Conservation (phyloP, 2,329 filamentous ascomycete genomes). For the Myriosclerotinia scirpicola region DNA sequence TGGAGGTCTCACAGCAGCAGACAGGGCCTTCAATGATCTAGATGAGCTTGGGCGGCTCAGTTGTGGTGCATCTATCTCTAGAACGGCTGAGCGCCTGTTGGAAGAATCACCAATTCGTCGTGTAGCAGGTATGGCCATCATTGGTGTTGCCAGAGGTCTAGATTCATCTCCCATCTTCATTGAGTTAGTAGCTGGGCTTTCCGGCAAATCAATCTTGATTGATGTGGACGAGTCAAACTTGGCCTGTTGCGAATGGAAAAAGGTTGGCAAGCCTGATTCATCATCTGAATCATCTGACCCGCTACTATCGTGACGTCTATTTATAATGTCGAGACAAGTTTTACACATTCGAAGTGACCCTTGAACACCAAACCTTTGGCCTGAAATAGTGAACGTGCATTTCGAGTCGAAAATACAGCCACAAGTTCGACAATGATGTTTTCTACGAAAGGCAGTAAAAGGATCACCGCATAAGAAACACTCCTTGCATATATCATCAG, state of each 20-base stretch:
- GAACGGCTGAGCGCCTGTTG: slow-evolving; percentile 80
- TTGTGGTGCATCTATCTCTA: slow-evolving; percentile 85
- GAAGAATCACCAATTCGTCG: slow-evolving; percentile 69
- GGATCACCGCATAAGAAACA: slow-evolving; percentile 89
- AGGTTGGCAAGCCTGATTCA: slow-evolving; percentile 64
- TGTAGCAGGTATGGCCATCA: slow-evolving; percentile 70
- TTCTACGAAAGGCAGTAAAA: slow-evolving; percentile 91
- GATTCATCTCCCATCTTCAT: slow-evolving; percentile 44
- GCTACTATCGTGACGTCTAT: slow-evolving; percentile 84
- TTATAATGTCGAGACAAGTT: slow-evolving; percentile 87
- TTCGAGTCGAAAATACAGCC: slow-evolving; percentile 99
- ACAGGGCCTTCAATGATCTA: slow-evolving; percentile 76
- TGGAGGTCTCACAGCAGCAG: slow-evolving; percentile 64
- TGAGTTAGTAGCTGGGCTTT: slow-evolving; percentile 41
- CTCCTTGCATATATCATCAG: slow-evolving; percentile 95
- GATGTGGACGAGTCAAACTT: slow-evolving; percentile 45
- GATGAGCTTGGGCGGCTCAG: slow-evolving; percentile 92
- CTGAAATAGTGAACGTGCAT: slow-evolving; percentile 89
- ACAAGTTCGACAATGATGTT: slow-evolving; percentile 93
- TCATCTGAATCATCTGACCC: slow-evolving; percentile 84
- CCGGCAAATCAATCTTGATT: slow-evolving; percentile 44
- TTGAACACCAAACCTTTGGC: slow-evolving; percentile 81
- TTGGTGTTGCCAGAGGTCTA: slow-evolving; percentile 61
- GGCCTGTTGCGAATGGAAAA: slow-evolving; percentile 57
- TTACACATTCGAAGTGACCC: slow-evolving; percentile 88